Conservation (phyloP, 257 asterid genomes). For the Schizonepeta tenuifolia region DNA sequence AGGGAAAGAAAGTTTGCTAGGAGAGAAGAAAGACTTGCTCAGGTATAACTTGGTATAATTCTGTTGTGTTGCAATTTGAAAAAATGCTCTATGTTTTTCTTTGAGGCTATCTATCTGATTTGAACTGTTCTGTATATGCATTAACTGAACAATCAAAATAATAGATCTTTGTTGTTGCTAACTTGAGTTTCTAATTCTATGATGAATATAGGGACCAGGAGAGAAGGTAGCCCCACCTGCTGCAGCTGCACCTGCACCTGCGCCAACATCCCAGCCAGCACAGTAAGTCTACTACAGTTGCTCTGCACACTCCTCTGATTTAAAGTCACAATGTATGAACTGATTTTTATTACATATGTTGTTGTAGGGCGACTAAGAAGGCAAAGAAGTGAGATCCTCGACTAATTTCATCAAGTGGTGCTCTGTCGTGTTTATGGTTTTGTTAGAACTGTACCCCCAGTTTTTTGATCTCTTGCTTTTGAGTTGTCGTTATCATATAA, state of each 20-base stretch:
- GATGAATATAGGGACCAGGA: conserved; percentile 63
- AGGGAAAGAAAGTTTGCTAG: conserved; percentile 89
- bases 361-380: conserved; percentile 72
- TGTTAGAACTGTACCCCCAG: conserved; percentile 35
- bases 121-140: no score
- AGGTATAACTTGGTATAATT: conserved; percentile 40
- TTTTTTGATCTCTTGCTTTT: conserved; percentile 34
- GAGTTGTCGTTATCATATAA: conserved; percentile 31
- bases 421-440: conserved; percentile 26
- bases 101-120: not conserved
- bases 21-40: conserved; percentile 88
- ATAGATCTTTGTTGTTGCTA: not conserved
- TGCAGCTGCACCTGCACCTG: conserved; percentile 54
- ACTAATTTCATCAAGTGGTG: conserved; percentile 23
- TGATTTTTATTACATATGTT: not conserved
- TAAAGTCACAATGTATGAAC: not conserved
- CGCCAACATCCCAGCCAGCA: conserved; percentile 59
- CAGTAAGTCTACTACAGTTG: conserved; percentile 49
- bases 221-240: conserved; percentile 55
- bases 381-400: conserved; percentile 62
- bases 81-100: no score
- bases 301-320: not conserved
- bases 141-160: no score
- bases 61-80: no score
- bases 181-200: not conserved